Evolutionary conservation across 2,329 filamentous ascomycete species (phyloP).

Genomic region (Botryosphaeria dothidea): DNA sequence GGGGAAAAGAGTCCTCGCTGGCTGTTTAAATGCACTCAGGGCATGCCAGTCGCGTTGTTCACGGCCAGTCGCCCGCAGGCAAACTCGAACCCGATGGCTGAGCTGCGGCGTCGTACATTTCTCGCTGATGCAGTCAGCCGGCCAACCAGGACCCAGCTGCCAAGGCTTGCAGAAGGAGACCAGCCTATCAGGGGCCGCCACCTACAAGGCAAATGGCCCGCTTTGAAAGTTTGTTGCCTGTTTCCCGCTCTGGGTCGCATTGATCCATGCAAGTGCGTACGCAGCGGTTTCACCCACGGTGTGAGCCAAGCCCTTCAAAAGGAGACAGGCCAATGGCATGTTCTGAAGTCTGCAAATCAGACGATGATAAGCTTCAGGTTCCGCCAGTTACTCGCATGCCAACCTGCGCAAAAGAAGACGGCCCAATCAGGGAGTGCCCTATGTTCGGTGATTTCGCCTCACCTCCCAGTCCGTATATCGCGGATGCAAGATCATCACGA

Average conservation of each 20-base stretch:
- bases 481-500: no score
- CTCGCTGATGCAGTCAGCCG: background rate
- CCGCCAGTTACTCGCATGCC: no score
- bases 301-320: background rate
- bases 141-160: background rate
- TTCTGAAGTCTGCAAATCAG: background rate
- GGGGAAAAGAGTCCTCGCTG: no score
- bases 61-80: no score
- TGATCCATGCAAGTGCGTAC: background rate
- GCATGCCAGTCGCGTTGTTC: no score
- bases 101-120: background rate
- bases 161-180: background rate
- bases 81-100: no score
- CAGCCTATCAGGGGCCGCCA: background rate
- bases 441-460: no score
- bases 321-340: background rate
- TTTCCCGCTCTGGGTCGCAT: background rate
- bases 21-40: background rate
- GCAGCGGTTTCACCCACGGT: background rate
- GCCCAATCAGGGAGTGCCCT: no score
- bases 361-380: background rate
- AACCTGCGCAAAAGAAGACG: no score
- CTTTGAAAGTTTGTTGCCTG: background rate
- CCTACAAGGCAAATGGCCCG: background rate
- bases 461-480: no score